phyloP scores from a whole-genome alignment of 768 basidiomycete species.

The Amanita jacksonii region DNA sequence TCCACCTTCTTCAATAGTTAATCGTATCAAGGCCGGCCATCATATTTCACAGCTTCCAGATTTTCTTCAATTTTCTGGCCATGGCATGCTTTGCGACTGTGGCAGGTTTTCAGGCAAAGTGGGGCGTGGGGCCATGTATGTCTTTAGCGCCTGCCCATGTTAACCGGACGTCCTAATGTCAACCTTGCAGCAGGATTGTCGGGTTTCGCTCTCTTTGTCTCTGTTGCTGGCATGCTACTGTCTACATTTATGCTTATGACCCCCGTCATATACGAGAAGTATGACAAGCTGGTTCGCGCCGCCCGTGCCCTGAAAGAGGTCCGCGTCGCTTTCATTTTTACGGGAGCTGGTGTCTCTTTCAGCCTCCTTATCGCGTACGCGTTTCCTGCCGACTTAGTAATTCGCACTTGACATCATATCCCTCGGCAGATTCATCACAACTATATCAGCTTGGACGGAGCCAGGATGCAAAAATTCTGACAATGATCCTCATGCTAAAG shows the following conservation, averaged over 20 bases:
- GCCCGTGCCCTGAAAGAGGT: conserved; percentile 77
- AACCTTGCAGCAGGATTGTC: conserved; percentile 75
- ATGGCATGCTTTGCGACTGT: conserved; percentile 90
- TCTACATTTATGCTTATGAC: conserved; percentile 66
- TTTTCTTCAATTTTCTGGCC: conserved; percentile 89
- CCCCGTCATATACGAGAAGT: conserved; percentile 78
- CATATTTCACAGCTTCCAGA: conserved; percentile 65
- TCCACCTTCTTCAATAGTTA: conserved; percentile 48
- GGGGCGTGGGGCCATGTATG: conserved; percentile 79
- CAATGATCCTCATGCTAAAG: conserved; percentile 69
- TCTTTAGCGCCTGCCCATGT: conserved; percentile 12
- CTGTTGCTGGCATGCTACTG: conserved; percentile 63
- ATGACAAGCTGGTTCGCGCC: conserved; percentile 68
- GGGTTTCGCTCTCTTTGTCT: conserved; percentile 78
- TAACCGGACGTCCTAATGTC: conserved; percentile 11
- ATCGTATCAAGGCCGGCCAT: conserved; percentile 80
- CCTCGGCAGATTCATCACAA: conserved; percentile 51
- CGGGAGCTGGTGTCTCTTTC: conserved; percentile 54
- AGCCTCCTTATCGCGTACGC: conserved; percentile 74
- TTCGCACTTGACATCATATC: too few species aligned
- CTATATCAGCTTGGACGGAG: conserved; percentile 82
- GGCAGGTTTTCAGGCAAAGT: conserved; percentile 82
- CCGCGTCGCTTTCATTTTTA: conserved; percentile 78
- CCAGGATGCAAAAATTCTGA: conserved; percentile 80
- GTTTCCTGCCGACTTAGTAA: not conserved